Conservation (phyloP, 1,139 yeast genomes). For the Diutina ranongensis region DNA sequence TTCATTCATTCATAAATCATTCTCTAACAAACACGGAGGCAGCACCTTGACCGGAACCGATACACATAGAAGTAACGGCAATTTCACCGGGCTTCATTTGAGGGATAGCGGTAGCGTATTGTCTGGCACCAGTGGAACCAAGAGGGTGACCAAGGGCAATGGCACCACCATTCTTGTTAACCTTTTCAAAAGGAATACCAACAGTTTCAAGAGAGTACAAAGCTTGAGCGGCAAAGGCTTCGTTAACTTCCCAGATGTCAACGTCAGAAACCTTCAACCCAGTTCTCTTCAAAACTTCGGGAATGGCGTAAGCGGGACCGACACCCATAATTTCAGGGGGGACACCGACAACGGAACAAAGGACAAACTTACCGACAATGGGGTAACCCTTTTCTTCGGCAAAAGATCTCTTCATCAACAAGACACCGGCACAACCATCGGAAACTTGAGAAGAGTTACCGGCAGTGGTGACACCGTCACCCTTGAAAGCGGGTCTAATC, state of each 20-base stretch:
- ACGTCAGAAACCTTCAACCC: conserved; percentile 58
- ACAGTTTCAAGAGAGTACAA: conserved; percentile 58
- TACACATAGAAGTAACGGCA: conserved; percentile 92
- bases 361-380: conserved; percentile 63
- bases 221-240: conserved; percentile 94
- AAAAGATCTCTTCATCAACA: conserved; percentile 77
- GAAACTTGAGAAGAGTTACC: conserved; percentile 94
- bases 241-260: conserved; percentile 77
- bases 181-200: conserved; percentile 59
- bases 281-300: conserved; percentile 56
- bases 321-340: conserved; percentile 97
- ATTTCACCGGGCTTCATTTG: conserved; percentile 71
- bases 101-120: conserved; percentile 75
- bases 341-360: conserved; percentile 72
- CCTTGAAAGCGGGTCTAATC: conserved; percentile 79
- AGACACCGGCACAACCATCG: conserved; percentile 90
- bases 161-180: conserved; percentile 92
- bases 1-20: conserved; percentile 14
- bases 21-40: conserved; percentile 78
- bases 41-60: conserved; percentile 98
- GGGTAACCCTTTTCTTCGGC: conserved; percentile 67
- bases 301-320: conserved; percentile 93
- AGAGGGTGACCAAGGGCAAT: conserved; percentile 94
- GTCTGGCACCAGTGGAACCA: conserved; percentile 95
- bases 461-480: conserved; percentile 80